Base-by-base conservation (phyloP, 305 asterid species). In the Petunia hybrid region DNA sequence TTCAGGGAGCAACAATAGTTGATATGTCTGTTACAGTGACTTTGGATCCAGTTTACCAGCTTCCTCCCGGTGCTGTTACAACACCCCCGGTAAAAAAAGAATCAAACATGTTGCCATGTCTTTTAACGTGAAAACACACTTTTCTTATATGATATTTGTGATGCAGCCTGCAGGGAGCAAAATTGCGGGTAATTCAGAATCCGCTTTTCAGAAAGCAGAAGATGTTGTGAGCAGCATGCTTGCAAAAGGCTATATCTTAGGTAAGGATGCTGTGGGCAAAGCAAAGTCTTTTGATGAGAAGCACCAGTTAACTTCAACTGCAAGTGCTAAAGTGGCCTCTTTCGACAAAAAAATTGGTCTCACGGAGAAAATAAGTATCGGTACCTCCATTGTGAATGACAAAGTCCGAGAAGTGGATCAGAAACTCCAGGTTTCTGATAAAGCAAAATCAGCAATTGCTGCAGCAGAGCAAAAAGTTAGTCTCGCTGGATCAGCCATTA, bases 1-100 rank as follows among this genome's bases (percentile, higher is more conserved):
- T 76, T 80, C 89, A 95, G 98, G 98, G 99, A 55, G 99, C 99
- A 85, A 95, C 98, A 62, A 95, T 95, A 81, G 95, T 95, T 35
- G 99, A 95, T 89, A 92, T 89, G 98, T 83, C 94, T 4, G 97
- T 95, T 80, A 61, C 79, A 2, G 83, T 89, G 16, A 80, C 86
- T 80, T 84, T 71, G 35, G 97, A 92, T 83, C 92, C 94, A 16
- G 90, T 89, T 70, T 94, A 94, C 91, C 84, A 86, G 86, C 93
- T 94, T 84, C 97, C 98, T 76, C 92, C 92, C 41, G 85, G 89
- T 82, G 97, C 96, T 81, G 81, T 73, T 68, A 90, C 91, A 76
- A 89, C 95, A 40, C 88, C 83, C 4, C 78, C n/a, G 89, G 99
- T 93, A 88, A 83, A 77, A 45, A 22, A 48, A 55, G 77, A 61